Conservation (phyloP, 2,329 filamentous ascomycete species). For the Fusarium decemcellulare region DNA sequence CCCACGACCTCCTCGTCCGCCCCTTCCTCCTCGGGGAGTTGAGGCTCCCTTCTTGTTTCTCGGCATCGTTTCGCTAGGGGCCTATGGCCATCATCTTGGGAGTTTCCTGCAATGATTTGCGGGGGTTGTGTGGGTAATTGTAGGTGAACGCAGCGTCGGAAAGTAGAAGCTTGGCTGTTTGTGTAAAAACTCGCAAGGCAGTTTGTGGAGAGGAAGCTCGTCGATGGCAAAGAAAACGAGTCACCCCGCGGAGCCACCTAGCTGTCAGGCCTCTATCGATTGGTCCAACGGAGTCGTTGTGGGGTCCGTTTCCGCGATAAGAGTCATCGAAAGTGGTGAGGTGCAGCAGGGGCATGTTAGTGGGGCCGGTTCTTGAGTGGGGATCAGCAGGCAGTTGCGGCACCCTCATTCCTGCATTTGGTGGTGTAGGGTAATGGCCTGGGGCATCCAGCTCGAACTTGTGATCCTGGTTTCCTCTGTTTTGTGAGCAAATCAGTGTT, state of each 20-base stretch:
- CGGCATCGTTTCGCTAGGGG: slow-evolving; percentile 29
- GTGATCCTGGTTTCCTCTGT: too few species aligned
- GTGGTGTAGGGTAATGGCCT: slow-evolving; percentile 25
- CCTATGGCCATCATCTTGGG: slow-evolving; percentile 28
- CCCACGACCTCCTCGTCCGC: slow-evolving; percentile 35
- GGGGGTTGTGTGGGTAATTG: neutral
- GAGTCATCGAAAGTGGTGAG: slow-evolving; percentile 28
- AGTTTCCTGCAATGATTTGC: neutral
- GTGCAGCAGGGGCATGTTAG: slow-evolving; percentile 1
- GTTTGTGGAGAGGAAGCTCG: slow-evolving; percentile 9
- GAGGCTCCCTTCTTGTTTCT: slow-evolving; percentile 45
- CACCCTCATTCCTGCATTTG: slow-evolving; percentile 1
- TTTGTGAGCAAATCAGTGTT: too few species aligned
- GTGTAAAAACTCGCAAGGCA: slow-evolving; percentile 1
- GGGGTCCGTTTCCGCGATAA: slow-evolving; percentile 22
- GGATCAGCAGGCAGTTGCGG: slow-evolving; percentile 3
- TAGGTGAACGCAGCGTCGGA: neutral
- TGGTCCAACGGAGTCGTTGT: slow-evolving; percentile 14
- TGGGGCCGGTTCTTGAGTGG: slow-evolving; percentile 13
- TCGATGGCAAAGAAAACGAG: slow-evolving; percentile 36
- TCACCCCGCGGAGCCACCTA: slow-evolving; percentile 31
- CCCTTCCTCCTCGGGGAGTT: slow-evolving; percentile 36
- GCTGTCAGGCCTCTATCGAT: slow-evolving; percentile 19
- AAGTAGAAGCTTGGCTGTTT: slow-evolving; percentile 1
- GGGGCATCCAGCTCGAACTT: neutral